Base-by-base conservation (phyloP, 306 rosid genomes). In the Cucurbita maxima region DNA sequence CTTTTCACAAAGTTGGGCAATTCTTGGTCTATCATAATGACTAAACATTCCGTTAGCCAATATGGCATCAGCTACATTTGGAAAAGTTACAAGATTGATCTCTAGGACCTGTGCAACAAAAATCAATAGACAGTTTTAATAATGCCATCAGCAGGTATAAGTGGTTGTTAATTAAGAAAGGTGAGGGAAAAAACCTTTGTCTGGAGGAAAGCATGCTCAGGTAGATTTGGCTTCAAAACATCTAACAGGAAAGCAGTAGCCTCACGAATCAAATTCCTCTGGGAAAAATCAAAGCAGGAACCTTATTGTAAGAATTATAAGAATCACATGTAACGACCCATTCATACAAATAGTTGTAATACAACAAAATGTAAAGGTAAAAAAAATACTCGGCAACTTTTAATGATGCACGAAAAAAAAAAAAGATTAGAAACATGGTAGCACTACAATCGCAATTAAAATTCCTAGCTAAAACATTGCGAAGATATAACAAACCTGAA, bases 21-120 rank as follows among this genome's bases (percentile, higher is more conserved):
- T 72, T 60, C 97, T 96, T 75, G 99, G 99, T 74, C 99, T 91
- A 55, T 95, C 99, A 60, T 95, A 95, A 80, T 95, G 97, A 83
- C 96, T 89, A 81, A 95, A 95, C 99, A 95, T 95, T 79, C 99
- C 99, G 77, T 95, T 95, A 67, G 99, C 99, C 80, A 95, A 83
- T 77, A 95, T 95, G 41, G 99, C 99, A 79, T 95, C 99, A 37
- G 99, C 99, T 22, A 95, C 99, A 81, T 91, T 95, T 22, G 99
- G 99, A 73, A 91, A 95, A 53, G 97, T 91, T 73, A 95, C 97
- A 78, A 95, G 83, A 88, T 95, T 95, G 85, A 95, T 91, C 80
- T 95, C 99, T 77, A 95, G 83, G 76, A 92, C 98, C 98, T 92
- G 81, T 81, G 38, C 77, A 61, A 53, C 64, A 45, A 63, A 60